Evolutionary conservation across 108 stramenopile genomes (phyloP).

Genomic region (Skeletonema marinoi): DNA sequence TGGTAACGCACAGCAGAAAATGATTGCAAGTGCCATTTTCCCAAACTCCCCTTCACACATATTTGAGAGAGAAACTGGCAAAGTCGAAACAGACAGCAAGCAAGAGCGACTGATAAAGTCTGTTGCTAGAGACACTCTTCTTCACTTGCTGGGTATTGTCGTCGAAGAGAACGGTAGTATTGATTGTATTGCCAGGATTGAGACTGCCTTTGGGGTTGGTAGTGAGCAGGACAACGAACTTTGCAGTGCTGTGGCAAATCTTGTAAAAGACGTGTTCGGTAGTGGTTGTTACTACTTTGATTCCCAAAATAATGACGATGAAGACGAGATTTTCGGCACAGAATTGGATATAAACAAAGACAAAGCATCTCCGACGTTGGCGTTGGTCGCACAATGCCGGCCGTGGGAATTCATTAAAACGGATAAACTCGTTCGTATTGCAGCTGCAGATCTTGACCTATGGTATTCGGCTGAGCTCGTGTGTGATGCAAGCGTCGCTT

Average conservation of each 20-base stretch:
- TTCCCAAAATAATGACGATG: background rate
- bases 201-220: conserved; percentile 37
- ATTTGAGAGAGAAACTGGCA: background rate
- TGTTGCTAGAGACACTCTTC: conserved; percentile 14
- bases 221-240: conserved; percentile 27
- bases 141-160: conserved; percentile 29
- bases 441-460: conserved; percentile 54
- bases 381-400: conserved; percentile 55
- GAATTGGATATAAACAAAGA: conserved; percentile 35
- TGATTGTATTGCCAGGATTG: conserved; percentile 34
- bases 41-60: conserved; percentile 11
- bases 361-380: conserved; percentile 48
- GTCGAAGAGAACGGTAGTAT: conserved; percentile 1
- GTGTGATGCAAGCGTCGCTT: conserved; percentile 48
- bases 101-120: conserved; percentile 14
- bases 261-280: conserved; percentile 53
- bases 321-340: background rate
- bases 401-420: conserved; percentile 57
- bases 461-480: conserved; percentile 71
- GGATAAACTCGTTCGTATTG: conserved; percentile 40
- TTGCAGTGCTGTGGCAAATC: conserved; percentile 50
- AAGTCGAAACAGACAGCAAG: background rate
- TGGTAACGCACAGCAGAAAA: conserved; percentile 24
- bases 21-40: conserved; percentile 43
- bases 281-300: conserved; percentile 26